These are phyloP conservation scores for Phialocephala sp. DNA, from an alignment of 2,329 filamentous ascomycete species.

Conservation along the genomic window DNA sequence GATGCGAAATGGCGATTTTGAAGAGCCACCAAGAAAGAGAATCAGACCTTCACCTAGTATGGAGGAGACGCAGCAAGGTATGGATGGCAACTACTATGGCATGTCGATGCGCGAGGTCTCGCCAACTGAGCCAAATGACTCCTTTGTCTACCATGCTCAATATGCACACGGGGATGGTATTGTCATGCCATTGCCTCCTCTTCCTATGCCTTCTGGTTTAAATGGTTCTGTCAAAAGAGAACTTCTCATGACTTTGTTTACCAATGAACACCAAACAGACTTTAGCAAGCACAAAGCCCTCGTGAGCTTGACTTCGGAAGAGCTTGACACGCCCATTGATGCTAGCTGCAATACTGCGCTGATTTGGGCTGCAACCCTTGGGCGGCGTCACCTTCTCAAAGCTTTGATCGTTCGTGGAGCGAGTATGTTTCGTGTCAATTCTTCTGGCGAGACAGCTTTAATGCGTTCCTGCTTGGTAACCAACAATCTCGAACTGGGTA, in stretches of 20 bases:
- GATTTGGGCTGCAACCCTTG: conserved; percentile 95
- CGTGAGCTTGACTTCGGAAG: conserved; percentile 73
- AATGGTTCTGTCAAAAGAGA: conserved; percentile 81
- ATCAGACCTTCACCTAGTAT: conserved; percentile 63
- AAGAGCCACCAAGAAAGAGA: conserved; percentile 84
- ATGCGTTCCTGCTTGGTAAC: conserved; percentile 93
- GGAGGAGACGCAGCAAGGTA: conserved; percentile 47
- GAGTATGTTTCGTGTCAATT: conserved; percentile 86
- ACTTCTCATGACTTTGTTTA: conserved; percentile 81
- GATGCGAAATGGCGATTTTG: conserved; percentile 55
- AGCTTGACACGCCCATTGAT: conserved; percentile 93
- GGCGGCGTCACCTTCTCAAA: conserved; percentile 80
- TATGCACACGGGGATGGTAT: conserved; percentile 56
- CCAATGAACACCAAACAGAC: conserved; percentile 72
- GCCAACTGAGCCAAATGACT: conserved; percentile 81
- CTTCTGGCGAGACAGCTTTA: conserved; percentile 86
- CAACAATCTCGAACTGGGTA: conserved; percentile 90
- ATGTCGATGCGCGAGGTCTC: conserved; percentile 66
- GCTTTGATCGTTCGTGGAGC: conserved; percentile 84
- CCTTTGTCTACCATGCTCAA: conserved; percentile 67
- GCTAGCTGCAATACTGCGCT: conserved; percentile 86
- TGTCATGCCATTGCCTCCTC: conserved; percentile 66
- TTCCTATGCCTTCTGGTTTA: conserved; percentile 64
- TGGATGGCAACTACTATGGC: conserved; percentile 50
- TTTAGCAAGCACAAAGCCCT: conserved; percentile 78